These are phyloP conservation scores for Dendrobium huoshanense DNA, from an alignment of 106 monocot species.

Conservation along the genomic window DNA sequence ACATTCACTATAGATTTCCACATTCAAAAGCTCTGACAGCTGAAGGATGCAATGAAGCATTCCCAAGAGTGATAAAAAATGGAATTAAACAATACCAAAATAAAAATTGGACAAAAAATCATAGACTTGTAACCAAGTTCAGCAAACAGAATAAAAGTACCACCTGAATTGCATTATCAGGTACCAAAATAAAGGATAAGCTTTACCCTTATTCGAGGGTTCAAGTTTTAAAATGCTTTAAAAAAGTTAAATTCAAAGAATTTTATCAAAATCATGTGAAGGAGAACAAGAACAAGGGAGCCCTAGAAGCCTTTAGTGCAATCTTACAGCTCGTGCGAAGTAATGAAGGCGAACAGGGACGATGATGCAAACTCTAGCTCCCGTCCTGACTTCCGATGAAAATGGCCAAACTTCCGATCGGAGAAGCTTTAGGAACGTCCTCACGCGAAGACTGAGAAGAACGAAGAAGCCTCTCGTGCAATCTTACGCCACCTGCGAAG, in stretches of 20 bases:
- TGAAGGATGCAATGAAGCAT: conserved; percentile 20
- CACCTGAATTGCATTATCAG: not conserved
- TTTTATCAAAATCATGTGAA: not conserved
- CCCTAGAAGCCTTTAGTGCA: no score
- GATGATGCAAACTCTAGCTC: no score
- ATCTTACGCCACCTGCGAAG: no score
- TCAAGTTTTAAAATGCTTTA: not conserved
- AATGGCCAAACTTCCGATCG: no score
- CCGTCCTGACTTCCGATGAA: no score
- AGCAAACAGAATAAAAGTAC: not conserved
- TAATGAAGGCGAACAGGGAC: no score
- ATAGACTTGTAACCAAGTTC: not conserved
- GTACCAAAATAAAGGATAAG: not conserved
- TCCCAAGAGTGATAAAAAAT: conserved; percentile 7
- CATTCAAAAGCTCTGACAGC: conserved; percentile 83
- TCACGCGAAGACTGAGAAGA: no score
- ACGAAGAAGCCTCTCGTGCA: no score
- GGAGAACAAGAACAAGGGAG: no score
- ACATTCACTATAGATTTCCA: conserved; percentile 92
- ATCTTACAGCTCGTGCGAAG: no score
- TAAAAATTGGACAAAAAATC: not conserved
- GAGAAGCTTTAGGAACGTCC: no score
- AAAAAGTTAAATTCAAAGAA: not conserved
- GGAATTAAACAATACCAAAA: not conserved
- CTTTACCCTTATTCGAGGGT: not conserved